Evolutionary conservation across 2,329 filamentous ascomycete genomes (phyloP).

Genomic region (Aspergillus fructus): DNA sequence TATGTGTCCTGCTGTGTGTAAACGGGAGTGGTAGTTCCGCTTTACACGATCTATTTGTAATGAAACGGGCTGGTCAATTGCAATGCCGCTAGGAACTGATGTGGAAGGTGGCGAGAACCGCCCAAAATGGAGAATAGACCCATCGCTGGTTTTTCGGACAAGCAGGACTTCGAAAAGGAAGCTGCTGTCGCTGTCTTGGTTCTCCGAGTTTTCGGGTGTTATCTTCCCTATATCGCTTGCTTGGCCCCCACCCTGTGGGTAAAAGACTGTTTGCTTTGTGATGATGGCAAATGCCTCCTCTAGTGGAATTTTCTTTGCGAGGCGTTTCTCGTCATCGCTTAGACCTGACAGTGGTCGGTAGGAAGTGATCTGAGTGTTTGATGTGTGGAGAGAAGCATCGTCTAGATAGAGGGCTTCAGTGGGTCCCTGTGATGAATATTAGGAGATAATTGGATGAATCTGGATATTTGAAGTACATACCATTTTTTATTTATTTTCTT

Average conservation of each 20-base stretch:
- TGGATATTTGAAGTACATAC: too few species aligned
- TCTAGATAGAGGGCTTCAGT: conserved; percentile 27
- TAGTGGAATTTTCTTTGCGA: conserved; percentile 20
- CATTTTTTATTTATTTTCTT: too few species aligned
- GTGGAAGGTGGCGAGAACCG: background rate
- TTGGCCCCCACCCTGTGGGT: conserved; percentile 29
- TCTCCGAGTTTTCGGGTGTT: background rate
- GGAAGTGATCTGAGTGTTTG: conserved; percentile 23
- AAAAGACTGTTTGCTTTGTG: conserved; percentile 28
- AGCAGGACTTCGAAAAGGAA: conserved; percentile 23
- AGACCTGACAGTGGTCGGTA: conserved; percentile 21
- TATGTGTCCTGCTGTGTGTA: conserved; percentile 33
- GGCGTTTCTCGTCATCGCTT: conserved; percentile 18
- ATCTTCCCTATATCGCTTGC: conserved; percentile 27
- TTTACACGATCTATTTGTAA: conserved; percentile 25
- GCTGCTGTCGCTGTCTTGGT: conserved; percentile 6
- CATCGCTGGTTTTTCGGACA: conserved; percentile 26
- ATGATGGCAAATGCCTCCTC: conserved; percentile 21
- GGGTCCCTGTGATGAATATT: background rate
- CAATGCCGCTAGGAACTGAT: conserved; percentile 4
- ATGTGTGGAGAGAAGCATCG: conserved; percentile 21
- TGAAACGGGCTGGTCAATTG: conserved; percentile 18
- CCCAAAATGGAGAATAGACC: conserved; percentile 28
- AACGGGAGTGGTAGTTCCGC: conserved; percentile 29
- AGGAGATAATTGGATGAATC: background rate